Base-by-base conservation (phyloP, 345 rosid species). In the Eucalyptus pauciflora region DNA sequence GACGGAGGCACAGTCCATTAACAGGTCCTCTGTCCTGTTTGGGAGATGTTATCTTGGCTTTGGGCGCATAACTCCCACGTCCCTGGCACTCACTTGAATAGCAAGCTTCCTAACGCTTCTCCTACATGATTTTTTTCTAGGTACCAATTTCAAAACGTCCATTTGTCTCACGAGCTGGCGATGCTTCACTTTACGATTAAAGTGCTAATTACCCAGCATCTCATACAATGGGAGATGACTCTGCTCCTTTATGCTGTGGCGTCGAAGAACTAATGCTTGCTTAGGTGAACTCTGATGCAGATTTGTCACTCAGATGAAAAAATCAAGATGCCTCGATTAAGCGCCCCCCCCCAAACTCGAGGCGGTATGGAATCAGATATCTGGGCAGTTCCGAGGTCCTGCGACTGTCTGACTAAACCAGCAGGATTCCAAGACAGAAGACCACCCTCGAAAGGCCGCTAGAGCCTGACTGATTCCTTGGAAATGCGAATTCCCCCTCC, bases 11-110 rank as follows among this genome's bases (percentile, higher is more conserved):
- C 97, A 93, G 87, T 93, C 94, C 88, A 97, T 96, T 86, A 96
- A 96, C 88, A 96, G 95, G 93, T 96, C 99, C 80, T 46, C 98
- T 96, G 62, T 96, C 98, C 90, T 96, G 98, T 92, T 94, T 98
- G 14, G 99, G 97, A 91, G 99, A 97, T 92, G 98, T 96, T 13
- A 94, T 97, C 87, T 91, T 96, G 64, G 95, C 99, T 86, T 94
- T 97, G 93, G 76, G 93, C 98, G 62, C 99, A 95, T 67, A 96
- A 93, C 48, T 93, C 95, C 89, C 96, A 97, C 92, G 93, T 98
- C 88, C 99, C 99, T 58, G 0, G 27, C 96, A 95, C 93, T 67
- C 79, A 8, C 41, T 90, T 98, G 88, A 96, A 96, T 95, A 97
- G 99, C 99, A 97, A 97, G 90, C 96, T 97, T 87, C 45, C 81